These are phyloP conservation scores for Pelargonium myrrhifolium DNA, from an alignment of 441 rosid species.

Conservation along the genomic window DNA sequence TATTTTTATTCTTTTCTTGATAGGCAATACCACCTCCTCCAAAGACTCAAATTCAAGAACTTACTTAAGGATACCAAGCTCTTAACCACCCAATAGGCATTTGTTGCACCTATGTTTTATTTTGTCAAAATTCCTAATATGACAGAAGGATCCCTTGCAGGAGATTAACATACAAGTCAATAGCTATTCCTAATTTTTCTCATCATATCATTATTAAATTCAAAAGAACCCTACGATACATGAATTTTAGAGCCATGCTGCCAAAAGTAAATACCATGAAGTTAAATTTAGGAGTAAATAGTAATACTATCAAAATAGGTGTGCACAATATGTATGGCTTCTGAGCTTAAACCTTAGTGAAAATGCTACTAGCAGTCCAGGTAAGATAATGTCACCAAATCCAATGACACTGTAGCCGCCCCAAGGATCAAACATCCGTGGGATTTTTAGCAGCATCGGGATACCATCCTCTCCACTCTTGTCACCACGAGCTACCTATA, in stretches of 20 bases:
- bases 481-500: slow-evolving; percentile 76
- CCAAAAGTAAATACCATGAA: neutral
- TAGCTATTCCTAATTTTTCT: neutral
- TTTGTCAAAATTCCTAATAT: too few species aligned
- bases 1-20: too few species aligned
- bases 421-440: slow-evolving; percentile 79
- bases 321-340: slow-evolving; percentile 15
- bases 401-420: slow-evolving; percentile 78
- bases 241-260: neutral
- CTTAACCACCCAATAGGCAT: too few species aligned
- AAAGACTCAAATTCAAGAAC: too few species aligned
- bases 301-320: neutral
- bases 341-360: slow-evolving; percentile 44
- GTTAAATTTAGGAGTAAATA: neutral
- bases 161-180: neutral
- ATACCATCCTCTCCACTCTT: slow-evolving; percentile 72
- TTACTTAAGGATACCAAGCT: too few species aligned
- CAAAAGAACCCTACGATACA: neutral
- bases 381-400: slow-evolving; percentile 69
- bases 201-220: neutral
- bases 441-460: slow-evolving; percentile 71
- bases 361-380: slow-evolving; percentile 61
- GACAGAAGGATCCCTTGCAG: neutral
- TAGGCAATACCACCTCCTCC: too few species aligned
- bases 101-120: too few species aligned